Evolutionary conservation across 805 yeast species (phyloP), one percentile per base, ranked within the genome.

Genomic region (Candida gorgasii): DNA sequence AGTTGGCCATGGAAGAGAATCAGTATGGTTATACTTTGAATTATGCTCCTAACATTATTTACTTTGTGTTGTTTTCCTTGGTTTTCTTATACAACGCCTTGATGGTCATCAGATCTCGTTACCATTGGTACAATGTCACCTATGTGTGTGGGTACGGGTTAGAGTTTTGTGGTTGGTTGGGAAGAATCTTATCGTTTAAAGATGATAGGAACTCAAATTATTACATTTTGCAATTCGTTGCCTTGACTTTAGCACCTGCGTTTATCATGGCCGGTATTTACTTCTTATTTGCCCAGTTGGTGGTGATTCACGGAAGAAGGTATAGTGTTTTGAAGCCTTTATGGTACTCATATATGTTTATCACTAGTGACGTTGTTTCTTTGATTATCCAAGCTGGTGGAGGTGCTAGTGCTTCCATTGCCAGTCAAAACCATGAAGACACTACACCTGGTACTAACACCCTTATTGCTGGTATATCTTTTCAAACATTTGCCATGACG

Each of bases 191-290:
- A 20, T 47, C 69, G 1, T 46, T 68, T 35, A 42, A 40, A 18
- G 62, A 65, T 45, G 40, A 49, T 42, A 46, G 51, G 8, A 43
- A 52, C 42, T 32, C 49, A 27, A 43, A 50, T 37, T 53, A 38
- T 39, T 69, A 50, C 44, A 50, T 67, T 26, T 39, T 63, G 39
- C 75, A 69, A 47, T 60, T 55, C 39, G 61, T 66, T 13, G 43
- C 62, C 2, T 57, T 69, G 47, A 67, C 73, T 2, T 57, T 69
- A 20, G 63, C 71, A 1, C 74, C 74, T 2, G 74, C 73, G 2
- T 67, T 69, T 42, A 54, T 68, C 13, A 69, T 69, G 75, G 75
- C 61, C 1, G 75, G 74, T 0, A 50, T 69, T 13, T 69, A 69
- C 48, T 65, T 62, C 45, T 32, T 68, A 5, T 67, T 69, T 48